These are phyloP conservation scores for Globisporangium megalacanthum DNA, from an alignment of 352 stramenopile genomes.

Conservation along the genomic window DNA sequence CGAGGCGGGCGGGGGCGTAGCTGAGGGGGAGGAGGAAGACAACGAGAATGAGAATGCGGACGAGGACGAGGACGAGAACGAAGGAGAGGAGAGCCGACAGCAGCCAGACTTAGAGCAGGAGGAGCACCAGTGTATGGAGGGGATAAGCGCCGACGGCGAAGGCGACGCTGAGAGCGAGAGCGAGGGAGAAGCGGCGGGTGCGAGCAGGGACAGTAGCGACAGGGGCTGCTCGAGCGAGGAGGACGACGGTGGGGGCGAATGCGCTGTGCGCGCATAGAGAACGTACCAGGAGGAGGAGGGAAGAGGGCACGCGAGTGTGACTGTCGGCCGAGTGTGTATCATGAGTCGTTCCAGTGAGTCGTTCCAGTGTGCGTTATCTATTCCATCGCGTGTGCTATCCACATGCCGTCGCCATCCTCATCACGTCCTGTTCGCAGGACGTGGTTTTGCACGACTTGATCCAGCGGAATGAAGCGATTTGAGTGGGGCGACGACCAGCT, in stretches of 20 bases:
- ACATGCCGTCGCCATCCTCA: background rate
- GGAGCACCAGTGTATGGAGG: too few species aligned
- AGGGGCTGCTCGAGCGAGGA: conserved; percentile 14
- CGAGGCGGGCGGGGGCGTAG: conserved; percentile 23
- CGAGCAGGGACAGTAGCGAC: conserved; percentile 1
- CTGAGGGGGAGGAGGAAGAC: conserved; percentile 26
- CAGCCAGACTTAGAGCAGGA: background rate
- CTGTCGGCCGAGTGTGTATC: background rate
- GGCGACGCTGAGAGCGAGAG: conserved; percentile 6
- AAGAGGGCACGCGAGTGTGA: background rate
- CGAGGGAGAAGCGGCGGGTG: background rate
- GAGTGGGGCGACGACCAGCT: background rate
- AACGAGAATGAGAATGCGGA: conserved; percentile 24
- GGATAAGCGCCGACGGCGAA: too few species aligned
- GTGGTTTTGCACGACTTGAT: background rate
- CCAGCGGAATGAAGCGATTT: conserved; percentile 10
- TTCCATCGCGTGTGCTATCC: background rate
- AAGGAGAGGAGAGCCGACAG: background rate
- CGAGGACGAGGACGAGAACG: conserved; percentile 21
- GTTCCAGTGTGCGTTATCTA: background rate
- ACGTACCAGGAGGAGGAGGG: too few species aligned
- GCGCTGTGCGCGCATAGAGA: background rate
- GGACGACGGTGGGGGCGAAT: conserved; percentile 3
- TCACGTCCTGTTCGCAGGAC: background rate
- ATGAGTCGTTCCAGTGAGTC: too few species aligned